These are phyloP conservation scores for Trametes cinnabarina DNA, from an alignment of 768 basidiomycete genomes.

Conservation along the genomic window DNA sequence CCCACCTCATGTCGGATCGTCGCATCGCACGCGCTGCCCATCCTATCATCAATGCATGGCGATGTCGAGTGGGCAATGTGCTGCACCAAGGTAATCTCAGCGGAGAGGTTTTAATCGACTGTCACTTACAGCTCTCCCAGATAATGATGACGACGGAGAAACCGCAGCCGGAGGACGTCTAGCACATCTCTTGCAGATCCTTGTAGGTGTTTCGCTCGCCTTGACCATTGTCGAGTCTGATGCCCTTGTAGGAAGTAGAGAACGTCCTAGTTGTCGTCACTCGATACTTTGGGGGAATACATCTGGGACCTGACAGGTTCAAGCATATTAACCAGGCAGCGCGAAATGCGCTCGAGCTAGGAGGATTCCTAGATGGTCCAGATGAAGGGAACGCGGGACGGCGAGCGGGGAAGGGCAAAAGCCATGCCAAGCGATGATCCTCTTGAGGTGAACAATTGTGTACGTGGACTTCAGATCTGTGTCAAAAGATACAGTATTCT, in stretches of 20 bases:
- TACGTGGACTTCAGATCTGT: too few relatives aligned
- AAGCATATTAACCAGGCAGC: slow-evolving; percentile 97
- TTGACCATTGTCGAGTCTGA: not conserved
- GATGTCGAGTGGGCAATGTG: slow-evolving; percentile 63
- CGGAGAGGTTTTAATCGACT: not conserved
- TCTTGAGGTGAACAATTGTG: too few relatives aligned
- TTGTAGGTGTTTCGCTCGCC: slow-evolving; percentile 46
- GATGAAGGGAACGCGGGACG: slow-evolving; percentile 26
- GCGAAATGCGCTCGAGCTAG: slow-evolving; percentile 82
- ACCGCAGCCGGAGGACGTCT: slow-evolving; percentile 88
- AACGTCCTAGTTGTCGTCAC: slow-evolving; percentile 91
- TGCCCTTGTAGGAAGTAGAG: slow-evolving; percentile 57
- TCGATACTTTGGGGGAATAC: slow-evolving; percentile 90
- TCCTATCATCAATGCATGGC: slow-evolving; percentile 81
- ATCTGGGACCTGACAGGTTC: slow-evolving; percentile 84
- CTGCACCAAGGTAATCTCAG: slow-evolving; percentile 66
- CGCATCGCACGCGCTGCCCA: slow-evolving; percentile 74
- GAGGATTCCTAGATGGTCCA: slow-evolving; percentile 72
- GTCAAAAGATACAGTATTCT: too few relatives aligned
- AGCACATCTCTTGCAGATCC: slow-evolving; percentile 86
- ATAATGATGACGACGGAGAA: slow-evolving; percentile 95
- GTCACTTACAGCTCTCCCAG: slow-evolving; percentile 36
- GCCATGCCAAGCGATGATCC: not conserved
- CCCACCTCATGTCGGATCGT: slow-evolving; percentile 66
- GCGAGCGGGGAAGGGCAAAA: slow-evolving; percentile 5